A percentile compares a stretch with the other conserved stretches of the same genome.
phyloP scores from a whole-genome alignment of 2,329 filamentous ascomycete species.

The Colletotrichum simmondsii region DNA sequence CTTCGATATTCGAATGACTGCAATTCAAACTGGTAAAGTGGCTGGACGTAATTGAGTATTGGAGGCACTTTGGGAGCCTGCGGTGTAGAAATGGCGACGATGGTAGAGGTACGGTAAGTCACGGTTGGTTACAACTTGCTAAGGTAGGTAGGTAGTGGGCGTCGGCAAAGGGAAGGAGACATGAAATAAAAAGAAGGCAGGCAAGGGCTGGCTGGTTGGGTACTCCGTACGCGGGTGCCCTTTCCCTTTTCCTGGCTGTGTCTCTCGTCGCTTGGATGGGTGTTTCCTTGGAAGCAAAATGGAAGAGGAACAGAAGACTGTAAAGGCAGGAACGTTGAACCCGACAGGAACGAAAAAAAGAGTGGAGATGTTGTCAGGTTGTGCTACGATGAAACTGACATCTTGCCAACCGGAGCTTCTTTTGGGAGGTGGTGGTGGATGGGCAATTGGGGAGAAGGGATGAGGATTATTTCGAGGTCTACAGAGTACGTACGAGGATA shows the following conservation, averaged over 20 bases:
- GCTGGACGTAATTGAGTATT: background rate
- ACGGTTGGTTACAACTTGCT: background rate
- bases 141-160: background rate
- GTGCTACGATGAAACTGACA: conserved; percentile 35
- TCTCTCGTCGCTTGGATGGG: background rate
- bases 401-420: conserved; percentile 28
- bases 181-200: background rate
- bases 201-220: background rate
- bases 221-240: background rate
- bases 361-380: conserved; percentile 34
- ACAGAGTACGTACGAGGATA: background rate
- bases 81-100: background rate
- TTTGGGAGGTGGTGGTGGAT: conserved; percentile 16
- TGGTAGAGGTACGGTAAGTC: background rate
- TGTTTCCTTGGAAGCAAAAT: conserved; percentile 16
- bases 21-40: background rate
- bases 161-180: background rate
- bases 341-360: conserved; percentile 3
- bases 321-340: background rate
- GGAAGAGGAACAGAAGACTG: conserved; percentile 7
- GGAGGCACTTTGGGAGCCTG: background rate
- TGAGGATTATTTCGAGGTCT: conserved; percentile 28
- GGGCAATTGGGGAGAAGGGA: conserved; percentile 28
- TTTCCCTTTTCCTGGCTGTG: conserved; percentile 1
- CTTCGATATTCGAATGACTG: background rate